A percentile compares a stretch with the other conserved stretches of the same genome.
Conservation (phyloP, 2,329 filamentous ascomycete genomes). For the Microsporum canis region DNA sequence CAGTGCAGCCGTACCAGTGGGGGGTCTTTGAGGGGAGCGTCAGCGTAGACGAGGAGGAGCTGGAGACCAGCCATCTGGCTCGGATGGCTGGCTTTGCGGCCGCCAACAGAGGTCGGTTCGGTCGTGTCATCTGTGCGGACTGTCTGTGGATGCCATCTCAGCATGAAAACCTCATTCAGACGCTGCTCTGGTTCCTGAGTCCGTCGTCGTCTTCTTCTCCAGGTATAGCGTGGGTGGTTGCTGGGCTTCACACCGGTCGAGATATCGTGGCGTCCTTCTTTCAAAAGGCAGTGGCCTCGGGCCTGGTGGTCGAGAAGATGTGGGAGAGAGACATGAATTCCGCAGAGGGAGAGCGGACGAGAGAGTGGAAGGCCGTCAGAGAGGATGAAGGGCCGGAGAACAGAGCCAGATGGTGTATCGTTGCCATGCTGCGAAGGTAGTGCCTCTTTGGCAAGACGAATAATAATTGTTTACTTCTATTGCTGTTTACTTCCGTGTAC, state of each 20-base stretch:
- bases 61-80: background rate
- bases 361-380: constrained; percentile 33
- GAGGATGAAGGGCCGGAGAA: constrained; percentile 41
- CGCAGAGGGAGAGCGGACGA: constrained; percentile 36
- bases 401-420: constrained; percentile 47
- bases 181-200: constrained; percentile 46
- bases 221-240: constrained; percentile 36
- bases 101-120: constrained; percentile 33
- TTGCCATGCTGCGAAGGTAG: constrained; percentile 33
- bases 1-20: constrained; percentile 45
- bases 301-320: constrained; percentile 42
- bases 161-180: constrained; percentile 44
- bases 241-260: constrained; percentile 50
- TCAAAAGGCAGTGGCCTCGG: constrained; percentile 32
- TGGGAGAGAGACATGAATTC: constrained; percentile 45
- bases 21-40: constrained; percentile 31
- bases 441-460: background rate
- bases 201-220: constrained; percentile 10
- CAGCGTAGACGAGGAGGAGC: background rate
- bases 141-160: constrained; percentile 50
- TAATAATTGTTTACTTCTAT: constrained; percentile 5
- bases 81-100: constrained; percentile 26
- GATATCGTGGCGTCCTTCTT: constrained; percentile 47
- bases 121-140: constrained; percentile 48
- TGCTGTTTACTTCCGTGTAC: constrained; percentile 2